These are phyloP conservation scores for Ottelia alismoides DNA, from an alignment of 106 monocot species.

Conservation along the genomic window DNA sequence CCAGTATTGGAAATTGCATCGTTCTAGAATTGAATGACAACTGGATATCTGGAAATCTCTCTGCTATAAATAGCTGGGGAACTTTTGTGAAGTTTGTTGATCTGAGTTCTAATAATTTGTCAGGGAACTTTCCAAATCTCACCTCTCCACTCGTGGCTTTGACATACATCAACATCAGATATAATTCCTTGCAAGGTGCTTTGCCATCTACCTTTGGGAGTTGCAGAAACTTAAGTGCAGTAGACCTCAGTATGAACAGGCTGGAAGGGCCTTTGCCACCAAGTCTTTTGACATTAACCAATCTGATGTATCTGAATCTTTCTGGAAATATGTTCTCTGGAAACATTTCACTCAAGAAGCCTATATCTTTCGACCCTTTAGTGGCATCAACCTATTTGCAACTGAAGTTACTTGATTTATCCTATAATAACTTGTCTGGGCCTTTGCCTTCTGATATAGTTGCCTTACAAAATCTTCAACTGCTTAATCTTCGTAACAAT, in stretches of 20 bases:
- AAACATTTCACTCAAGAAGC: conserved; percentile 38
- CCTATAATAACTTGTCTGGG: conserved; percentile 57
- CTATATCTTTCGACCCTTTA: conserved; percentile 45
- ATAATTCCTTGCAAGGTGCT: conserved; percentile 55
- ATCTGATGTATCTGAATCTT: conserved; percentile 65
- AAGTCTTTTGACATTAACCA: conserved; percentile 34
- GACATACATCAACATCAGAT: conserved; percentile 41
- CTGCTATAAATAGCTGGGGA: conserved; percentile 51
- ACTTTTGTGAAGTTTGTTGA: conserved; percentile 44
- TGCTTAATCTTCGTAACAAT: conserved; percentile 52
- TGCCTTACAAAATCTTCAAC: conserved; percentile 50
- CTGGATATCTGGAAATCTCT: conserved; percentile 46
- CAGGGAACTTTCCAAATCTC: conserved; percentile 40
- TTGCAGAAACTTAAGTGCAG: conserved; percentile 35
- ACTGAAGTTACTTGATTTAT: conserved; percentile 72
- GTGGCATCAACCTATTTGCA: conserved; percentile 36
- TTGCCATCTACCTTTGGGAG: conserved; percentile 67
- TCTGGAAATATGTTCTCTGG: conserved; percentile 68
- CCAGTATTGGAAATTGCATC: conserved; percentile 29
- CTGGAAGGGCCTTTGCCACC: conserved; percentile 3
- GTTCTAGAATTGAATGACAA: conserved; percentile 64
- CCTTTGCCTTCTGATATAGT: conserved; percentile 52
- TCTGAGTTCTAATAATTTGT: conserved; percentile 70
- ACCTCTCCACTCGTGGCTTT: conserved; percentile 33
- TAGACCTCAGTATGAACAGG: conserved; percentile 13